Base-by-base conservation (phyloP, 345 rosid genomes). In the Hevea brasiliensis region DNA sequence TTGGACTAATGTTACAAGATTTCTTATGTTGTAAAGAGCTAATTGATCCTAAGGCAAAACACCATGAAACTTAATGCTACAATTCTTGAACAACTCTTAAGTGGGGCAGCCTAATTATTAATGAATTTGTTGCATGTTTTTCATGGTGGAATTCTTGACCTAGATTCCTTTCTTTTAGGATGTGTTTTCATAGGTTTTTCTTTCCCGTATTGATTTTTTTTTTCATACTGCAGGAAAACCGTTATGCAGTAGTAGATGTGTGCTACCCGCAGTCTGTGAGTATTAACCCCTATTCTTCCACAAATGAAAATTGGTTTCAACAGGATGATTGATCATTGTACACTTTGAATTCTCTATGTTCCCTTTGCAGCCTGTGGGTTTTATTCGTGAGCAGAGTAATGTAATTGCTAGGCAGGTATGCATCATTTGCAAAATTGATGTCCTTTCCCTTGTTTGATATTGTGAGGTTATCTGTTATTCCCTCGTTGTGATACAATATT, bases 341-440 rank as follows among this genome's bases (percentile, higher is more conserved):
- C 61, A 72, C 44, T 51, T 69, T 76, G 37, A 64, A 14, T 68
- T 75, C 45, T 75, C 7, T 68, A 40, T 50, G 12, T 62, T 71
- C 40, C 74, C 62, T 72, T 77, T 72, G 71, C 87, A 94, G 98
- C 98, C 98, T 69, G 95, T 83, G 70, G 97, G 97, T 73, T 85
- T 88, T 59, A 94, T 94, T 72, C 87, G 93, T 35, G 97, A 92
- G 72, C 87, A 89, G 77, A 92, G 98, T 70, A 91, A 92, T 75
- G 0, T 89, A 61, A 60, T 94, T 73, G 86, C 90, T n/a, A 87
- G 97, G 73, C 97, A 94, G 94, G 98, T 92, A 80, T 67, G 10
- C 47, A 45, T 26, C 20, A 10, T 10, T 24, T 11, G 40, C 14
- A 0, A 32, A 18, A 59, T 53, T 42, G 4, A 18, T 40, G 61